These are phyloP conservation scores for Trichoderma sp. DNA, from an alignment of 2,329 filamentous ascomycete species.

Conservation along the genomic window DNA sequence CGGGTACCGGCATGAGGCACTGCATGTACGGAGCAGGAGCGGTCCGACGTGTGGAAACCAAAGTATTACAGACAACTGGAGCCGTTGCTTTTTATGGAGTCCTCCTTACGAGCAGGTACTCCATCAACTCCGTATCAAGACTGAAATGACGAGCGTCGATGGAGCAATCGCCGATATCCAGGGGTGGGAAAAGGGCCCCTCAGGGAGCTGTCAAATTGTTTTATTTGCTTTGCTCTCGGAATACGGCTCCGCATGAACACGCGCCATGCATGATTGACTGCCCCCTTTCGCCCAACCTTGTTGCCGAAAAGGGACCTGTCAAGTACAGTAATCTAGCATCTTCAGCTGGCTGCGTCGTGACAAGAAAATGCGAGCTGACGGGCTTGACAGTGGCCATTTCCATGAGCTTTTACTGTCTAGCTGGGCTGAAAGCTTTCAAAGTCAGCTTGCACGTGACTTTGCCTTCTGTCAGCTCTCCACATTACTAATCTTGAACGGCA, in stretches of 20 bases:
- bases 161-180: neutral
- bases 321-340: neutral
- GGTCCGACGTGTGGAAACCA: constrained; percentile 3
- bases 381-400: neutral
- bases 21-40: neutral
- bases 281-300: neutral
- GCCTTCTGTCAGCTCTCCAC: neutral
- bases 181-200: neutral
- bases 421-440: neutral
- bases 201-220: neutral
- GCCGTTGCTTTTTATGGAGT: neutral
- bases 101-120: neutral
- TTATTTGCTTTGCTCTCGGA: neutral
- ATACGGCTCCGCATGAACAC: neutral
- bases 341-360: neutral
- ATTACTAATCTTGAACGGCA: neutral
- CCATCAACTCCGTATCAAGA: neutral
- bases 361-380: neutral
- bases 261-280: neutral
- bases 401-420: neutral
- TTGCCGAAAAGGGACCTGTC: neutral
- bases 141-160: neutral
- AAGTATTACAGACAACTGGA: neutral
- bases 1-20: neutral
- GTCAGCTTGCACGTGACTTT: neutral